Percentiles rank a stretch among this genome's conserved stretches.
phyloP scores from a whole-genome alignment of 2,329 filamentous ascomycete genomes.

The Stagonosporopsis vannaccii region DNA sequence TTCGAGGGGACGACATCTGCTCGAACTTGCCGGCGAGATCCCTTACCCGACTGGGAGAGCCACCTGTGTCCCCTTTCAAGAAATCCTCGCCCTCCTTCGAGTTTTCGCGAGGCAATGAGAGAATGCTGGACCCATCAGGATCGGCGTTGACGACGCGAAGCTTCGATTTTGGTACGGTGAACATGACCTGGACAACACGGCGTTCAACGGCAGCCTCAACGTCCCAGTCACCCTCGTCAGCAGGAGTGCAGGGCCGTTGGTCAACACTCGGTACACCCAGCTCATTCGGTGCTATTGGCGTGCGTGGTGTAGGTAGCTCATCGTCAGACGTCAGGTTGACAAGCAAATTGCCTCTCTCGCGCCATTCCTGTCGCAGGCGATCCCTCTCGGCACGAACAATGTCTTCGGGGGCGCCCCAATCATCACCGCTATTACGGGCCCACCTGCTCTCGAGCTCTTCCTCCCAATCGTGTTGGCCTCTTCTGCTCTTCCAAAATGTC shows the following conservation, averaged over 20 bases:
- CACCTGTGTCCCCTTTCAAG: neutral
- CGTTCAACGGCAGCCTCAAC: constrained; percentile 57
- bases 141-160: constrained; percentile 82
- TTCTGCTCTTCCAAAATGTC: constrained; percentile 51
- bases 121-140: constrained; percentile 37
- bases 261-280: constrained; percentile 26
- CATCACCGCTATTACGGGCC: constrained; percentile 45
- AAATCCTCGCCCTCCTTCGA: constrained; percentile 19
- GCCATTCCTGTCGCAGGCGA: constrained; percentile 40
- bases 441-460: constrained; percentile 42
- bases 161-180: constrained; percentile 87
- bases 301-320: constrained; percentile 36
- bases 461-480: constrained; percentile 54
- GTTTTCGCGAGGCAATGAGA: constrained; percentile 35
- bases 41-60: constrained; percentile 36
- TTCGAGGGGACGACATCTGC: constrained; percentile 22
- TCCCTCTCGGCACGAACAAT: constrained; percentile 41
- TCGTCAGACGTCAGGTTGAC: constrained; percentile 39
- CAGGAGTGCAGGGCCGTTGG: constrained; percentile 39
- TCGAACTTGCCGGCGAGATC: constrained; percentile 43
- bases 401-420: constrained; percentile 48
- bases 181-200: constrained; percentile 71
- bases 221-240: constrained; percentile 58
- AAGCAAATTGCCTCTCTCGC: constrained; percentile 39
- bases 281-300: constrained; percentile 34